phyloP scores from a whole-genome alignment of 352 stramenopile genomes.

The Globisporangium emineosum region DNA sequence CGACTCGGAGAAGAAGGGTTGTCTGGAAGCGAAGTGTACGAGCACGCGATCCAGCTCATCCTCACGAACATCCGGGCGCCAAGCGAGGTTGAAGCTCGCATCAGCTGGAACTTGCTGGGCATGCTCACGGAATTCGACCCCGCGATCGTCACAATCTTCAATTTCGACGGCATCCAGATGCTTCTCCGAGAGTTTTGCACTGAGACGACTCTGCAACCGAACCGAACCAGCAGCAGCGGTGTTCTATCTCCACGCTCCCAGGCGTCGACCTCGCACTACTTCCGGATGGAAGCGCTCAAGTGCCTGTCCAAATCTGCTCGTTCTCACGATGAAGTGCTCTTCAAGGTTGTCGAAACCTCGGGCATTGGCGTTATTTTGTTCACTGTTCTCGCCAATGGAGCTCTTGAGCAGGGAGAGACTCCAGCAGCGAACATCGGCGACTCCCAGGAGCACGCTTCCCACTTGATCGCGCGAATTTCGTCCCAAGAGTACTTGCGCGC shows the following conservation, averaged over 20 bases:
- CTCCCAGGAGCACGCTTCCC: constrained; percentile 52
- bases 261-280: constrained; percentile 20
- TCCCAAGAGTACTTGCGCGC: constrained; percentile 49
- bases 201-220: constrained; percentile 14
- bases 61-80: constrained; percentile 34
- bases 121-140: constrained; percentile 54
- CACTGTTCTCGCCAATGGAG: constrained; percentile 23
- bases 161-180: constrained; percentile 53
- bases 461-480: constrained; percentile 53
- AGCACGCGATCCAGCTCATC: constrained; percentile 55
- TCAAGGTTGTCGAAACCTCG: constrained; percentile 54
- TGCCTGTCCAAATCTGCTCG: constrained; percentile 52
- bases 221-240: constrained; percentile 12
- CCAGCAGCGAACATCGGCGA: constrained; percentile 18
- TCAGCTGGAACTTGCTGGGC: constrained; percentile 55
- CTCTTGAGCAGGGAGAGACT: neutral
- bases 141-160: constrained; percentile 59
- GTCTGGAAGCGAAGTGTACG: constrained; percentile 43
- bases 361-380: constrained; percentile 48
- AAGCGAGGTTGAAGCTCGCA: constrained; percentile 29
- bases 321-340: constrained; percentile 60
- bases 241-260: constrained; percentile 7
- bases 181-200: constrained; percentile 49
- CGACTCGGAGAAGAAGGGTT: constrained; percentile 47
- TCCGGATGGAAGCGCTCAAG: constrained; percentile 56